Evolutionary conservation across 257 asterid genomes (phyloP), one percentile per base, ranked within the genome.

Genomic region (Cinchona pubescens): DNA sequence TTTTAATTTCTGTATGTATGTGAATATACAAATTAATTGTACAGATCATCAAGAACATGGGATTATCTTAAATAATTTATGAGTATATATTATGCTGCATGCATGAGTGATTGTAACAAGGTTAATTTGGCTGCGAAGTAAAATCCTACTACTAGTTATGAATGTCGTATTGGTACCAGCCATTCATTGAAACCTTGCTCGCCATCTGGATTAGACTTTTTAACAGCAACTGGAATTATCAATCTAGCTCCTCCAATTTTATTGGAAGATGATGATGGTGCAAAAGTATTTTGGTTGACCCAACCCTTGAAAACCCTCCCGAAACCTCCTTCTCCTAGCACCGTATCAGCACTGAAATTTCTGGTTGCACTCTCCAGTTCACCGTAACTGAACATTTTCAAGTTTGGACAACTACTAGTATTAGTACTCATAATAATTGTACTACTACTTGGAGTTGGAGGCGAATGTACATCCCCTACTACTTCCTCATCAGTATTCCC

Each of bases 151-250:
- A n/a, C n/a, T n/a, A n/a, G n/a, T n/a, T n/a, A n/a, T n/a, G n/a
- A n/a, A n/a, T n/a, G n/a, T n/a, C n/a, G n/a, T n/a, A n/a, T n/a
- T n/a, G n/a, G n/a, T n/a, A n/a, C n/a, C n/a, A n/a, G 96, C 98
- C 98, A 94, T 83, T 94, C 97, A 60, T 84, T 87, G 58, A 92
- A 93, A 23, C 98, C 98, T 79, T 94, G 98, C 62, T 86, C 89
- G 53, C 98, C 92, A 8, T 90, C 96, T 1, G 96, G 97, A 65
- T 76, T 88, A 0, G 98, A 94, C 74, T 85, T 94, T 74, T 94
- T 94, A 5, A 94, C 96, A 21, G 98, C 98, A 16, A 94, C 95
- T 0, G 98, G 90, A 21, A 94, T 89, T n/a, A n/a, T n/a, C n/a
- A n/a, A n/a, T 37, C 98, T 97, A 30, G 82, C 71, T 0, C 96